Percentiles rank a stretch among this genome's conserved stretches.
These are phyloP conservation scores for Botryococcus braunii DNA, from an alignment of 163 green algal species.

Conservation along the genomic window DNA sequence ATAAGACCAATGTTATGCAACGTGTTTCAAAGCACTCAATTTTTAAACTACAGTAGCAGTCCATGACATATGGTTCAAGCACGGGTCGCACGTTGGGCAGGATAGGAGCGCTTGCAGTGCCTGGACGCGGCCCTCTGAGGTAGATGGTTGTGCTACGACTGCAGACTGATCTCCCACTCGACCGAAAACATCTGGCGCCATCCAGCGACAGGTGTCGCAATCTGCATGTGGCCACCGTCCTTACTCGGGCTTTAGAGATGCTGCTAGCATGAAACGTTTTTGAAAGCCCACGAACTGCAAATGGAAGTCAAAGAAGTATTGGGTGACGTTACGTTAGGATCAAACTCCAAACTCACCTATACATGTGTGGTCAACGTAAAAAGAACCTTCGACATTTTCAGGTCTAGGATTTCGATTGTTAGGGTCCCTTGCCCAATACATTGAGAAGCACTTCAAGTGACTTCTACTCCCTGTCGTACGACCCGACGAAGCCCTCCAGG, in stretches of 20 bases:
- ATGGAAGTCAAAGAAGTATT: neutral
- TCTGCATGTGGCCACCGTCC: slow-evolving; percentile 38
- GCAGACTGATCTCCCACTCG: slow-evolving; percentile 33
- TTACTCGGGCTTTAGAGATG: too few species aligned
- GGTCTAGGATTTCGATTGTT: slow-evolving; percentile 19
- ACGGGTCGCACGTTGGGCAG: slow-evolving; percentile 56
- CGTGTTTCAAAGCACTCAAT: neutral
- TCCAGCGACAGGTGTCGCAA: slow-evolving; percentile 76
- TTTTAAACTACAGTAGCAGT: too few species aligned
- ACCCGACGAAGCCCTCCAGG: too few species aligned
- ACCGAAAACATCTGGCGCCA: slow-evolving; percentile 49
- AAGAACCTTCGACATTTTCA: slow-evolving; percentile 44
- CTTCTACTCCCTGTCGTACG: too few species aligned
- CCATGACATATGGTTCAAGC: too few species aligned
- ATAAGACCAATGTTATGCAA: too few species aligned
- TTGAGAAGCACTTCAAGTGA: too few species aligned
- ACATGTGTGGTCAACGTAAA: slow-evolving; percentile 61
- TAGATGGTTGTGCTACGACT: slow-evolving; percentile 48
- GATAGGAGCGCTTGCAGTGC: slow-evolving; percentile 57
- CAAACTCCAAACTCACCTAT: slow-evolving; percentile 32
- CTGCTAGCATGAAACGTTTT: too few species aligned
- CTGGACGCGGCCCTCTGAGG: slow-evolving; percentile 15
- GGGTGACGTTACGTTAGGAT: neutral
- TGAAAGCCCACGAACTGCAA: neutral
- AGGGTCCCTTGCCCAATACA: too few species aligned